Evolutionary conservation across 2,329 filamentous ascomycete genomes (phyloP), one percentile per base, ranked within the genome.

Genomic region (Sclerotinia nivalis): DNA sequence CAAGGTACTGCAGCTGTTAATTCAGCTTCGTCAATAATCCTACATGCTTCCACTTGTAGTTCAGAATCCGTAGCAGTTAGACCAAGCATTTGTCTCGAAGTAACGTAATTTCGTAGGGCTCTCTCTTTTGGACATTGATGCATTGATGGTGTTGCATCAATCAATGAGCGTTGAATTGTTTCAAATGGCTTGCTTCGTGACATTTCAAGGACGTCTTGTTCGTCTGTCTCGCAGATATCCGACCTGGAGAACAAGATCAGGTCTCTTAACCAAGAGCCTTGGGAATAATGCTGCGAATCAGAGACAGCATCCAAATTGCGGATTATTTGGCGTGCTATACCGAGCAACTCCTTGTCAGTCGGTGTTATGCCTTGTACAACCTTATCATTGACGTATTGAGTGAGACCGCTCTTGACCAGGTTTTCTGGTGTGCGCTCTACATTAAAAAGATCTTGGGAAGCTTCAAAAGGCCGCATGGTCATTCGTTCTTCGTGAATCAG

Each of bases 401-500:
- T 81, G 71, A 89, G 76, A 74, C 89, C 87, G 68, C 84, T 78
- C 74, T 89, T 88, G 74, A 90, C 81, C 37, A 88, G 80, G 73
- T 89, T 87, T 76, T 88, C 89, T n/a, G 86, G 85, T 73, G 86
- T 87, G 25, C 83, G 82, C 1, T 86, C 84, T 12, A 83, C 82
- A 70, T 83, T 81, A 0, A 81, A 79, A 4, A 82, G 78, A 43
- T 80, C 72, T n/a, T 73, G 73, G 6, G 77, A 79, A 15, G 80
- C 79, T 71, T 81, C 82, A 76, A 82, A 88, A 34, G 87, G 87
- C 58, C 85, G 78, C 13, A 86, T 85, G 20, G 83, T 84, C 52
- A 85, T 85, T 77, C 87, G 83, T 76, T 89, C 87, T 79, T 88
- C 81, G 77, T 89, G 86, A 81, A 89, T 89, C 69, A 89, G 82